These are phyloP conservation scores for Scedosporium dehoogii DNA, from an alignment of 2,329 filamentous ascomycete species.

Conservation along the genomic window DNA sequence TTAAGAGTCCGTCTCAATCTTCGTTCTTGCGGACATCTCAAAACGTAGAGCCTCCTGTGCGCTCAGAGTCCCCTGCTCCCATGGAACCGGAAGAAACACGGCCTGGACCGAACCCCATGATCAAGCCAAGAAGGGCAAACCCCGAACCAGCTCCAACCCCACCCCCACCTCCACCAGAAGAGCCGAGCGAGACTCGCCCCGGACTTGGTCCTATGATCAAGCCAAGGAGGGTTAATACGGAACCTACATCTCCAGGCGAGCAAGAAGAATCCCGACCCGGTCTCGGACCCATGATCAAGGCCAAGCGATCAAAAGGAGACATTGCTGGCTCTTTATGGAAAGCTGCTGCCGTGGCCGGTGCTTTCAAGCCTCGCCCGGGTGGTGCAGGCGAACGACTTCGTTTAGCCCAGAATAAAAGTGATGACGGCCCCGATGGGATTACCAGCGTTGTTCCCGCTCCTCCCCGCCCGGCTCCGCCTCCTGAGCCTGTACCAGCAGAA, in stretches of 20 bases:
- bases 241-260: slow-evolving; percentile 10
- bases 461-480: slow-evolving; percentile 25
- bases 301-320: slow-evolving; percentile 62
- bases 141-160: neutral
- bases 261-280: slow-evolving; percentile 53
- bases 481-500: slow-evolving; percentile 15
- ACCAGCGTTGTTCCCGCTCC: slow-evolving; percentile 81
- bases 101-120: slow-evolving; percentile 81
- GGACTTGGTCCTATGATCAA: slow-evolving; percentile 6
- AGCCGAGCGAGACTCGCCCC: neutral
- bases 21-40: neutral
- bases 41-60: neutral
- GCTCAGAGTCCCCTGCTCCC: slow-evolving; percentile 7
- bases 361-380: slow-evolving; percentile 79
- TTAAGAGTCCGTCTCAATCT: slow-evolving; percentile 8
- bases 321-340: slow-evolving; percentile 71
- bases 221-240: neutral
- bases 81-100: slow-evolving; percentile 32
- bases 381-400: slow-evolving; percentile 74
- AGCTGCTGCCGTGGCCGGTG: slow-evolving; percentile 54
- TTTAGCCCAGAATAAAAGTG: slow-evolving; percentile 46
- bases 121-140: slow-evolving; percentile 43
- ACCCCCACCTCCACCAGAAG: slow-evolving; percentile 1
- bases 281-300: slow-evolving; percentile 83
- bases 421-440: slow-evolving; percentile 75